These are phyloP conservation scores for Neofusicoccum cordaticola DNA, from an alignment of 2,329 filamentous ascomycete species.

Conservation along the genomic window DNA sequence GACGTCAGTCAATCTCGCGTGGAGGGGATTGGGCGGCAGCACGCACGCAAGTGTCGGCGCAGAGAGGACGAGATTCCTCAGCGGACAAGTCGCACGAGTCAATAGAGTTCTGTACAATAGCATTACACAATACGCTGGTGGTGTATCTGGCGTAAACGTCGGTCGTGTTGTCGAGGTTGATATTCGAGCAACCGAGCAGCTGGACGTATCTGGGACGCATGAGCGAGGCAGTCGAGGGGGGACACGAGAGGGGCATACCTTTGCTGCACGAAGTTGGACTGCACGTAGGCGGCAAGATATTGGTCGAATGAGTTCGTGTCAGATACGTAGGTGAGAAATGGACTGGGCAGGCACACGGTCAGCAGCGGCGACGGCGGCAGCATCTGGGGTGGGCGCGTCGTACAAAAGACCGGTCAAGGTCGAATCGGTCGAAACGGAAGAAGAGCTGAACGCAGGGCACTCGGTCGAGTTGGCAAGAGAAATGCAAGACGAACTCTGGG, in stretches of 20 bases:
- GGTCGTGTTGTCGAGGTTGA: constrained; percentile 75
- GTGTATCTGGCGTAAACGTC: constrained; percentile 91
- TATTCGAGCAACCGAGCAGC: constrained; percentile 73
- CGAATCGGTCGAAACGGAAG: constrained; percentile 67
- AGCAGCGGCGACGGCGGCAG: constrained; percentile 14
- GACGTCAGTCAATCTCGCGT: background rate
- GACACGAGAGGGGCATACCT: constrained; percentile 58
- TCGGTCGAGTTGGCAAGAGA: constrained; percentile 66
- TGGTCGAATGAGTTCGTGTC: constrained; percentile 74
- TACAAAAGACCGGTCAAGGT: constrained; percentile 63
- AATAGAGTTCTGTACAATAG: constrained; percentile 87
- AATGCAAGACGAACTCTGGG: constrained; percentile 49
- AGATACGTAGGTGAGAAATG: constrained; percentile 81
- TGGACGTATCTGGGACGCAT: constrained; percentile 66
- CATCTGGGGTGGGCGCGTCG: background rate
- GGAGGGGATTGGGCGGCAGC: background rate
- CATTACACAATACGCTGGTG: constrained; percentile 87
- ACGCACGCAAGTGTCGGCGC: constrained; percentile 82
- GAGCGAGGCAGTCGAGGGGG: constrained; percentile 18
- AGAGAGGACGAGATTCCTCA: constrained; percentile 70
- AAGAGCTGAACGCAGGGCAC: constrained; percentile 69
- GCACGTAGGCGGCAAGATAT: constrained; percentile 69
- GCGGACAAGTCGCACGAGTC: constrained; percentile 63
- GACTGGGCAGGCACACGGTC: constrained; percentile 50
- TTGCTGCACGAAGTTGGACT: constrained; percentile 68